These are phyloP conservation scores for Ceratobasidium sp. DNA, from an alignment of 1,284 basidiomycete species.

Conservation along the genomic window DNA sequence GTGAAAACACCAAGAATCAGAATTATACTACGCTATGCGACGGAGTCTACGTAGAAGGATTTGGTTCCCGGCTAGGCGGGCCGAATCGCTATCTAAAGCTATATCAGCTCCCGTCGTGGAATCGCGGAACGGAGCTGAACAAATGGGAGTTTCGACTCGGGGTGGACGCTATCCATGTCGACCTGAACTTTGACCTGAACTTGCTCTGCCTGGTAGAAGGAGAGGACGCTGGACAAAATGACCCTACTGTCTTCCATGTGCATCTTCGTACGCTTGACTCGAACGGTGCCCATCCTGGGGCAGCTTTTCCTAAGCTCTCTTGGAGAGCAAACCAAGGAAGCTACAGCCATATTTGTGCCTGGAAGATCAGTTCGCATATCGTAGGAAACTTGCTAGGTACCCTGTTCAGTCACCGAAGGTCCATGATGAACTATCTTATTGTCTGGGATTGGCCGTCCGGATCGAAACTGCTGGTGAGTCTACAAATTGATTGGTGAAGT, in stretches of 20 bases:
- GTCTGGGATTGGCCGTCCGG: constrained; percentile 33
- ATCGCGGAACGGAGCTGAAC: constrained; percentile 14
- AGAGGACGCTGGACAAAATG: background rate
- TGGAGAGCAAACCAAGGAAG: background rate
- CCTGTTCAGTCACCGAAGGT: background rate
- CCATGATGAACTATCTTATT: background rate
- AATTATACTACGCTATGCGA: background rate
- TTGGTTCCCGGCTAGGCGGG: background rate
- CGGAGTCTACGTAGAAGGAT: constrained; percentile 14
- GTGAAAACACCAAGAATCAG: background rate
- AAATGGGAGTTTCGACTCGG: constrained; percentile 13
- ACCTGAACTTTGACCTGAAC: constrained; percentile 7
- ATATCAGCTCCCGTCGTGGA: constrained; percentile 23
- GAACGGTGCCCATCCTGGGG: constrained; percentile 11
- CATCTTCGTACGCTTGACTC: constrained; percentile 24
- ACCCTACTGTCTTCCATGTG: background rate
- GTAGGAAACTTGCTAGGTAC: constrained; percentile 6
- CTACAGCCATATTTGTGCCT: background rate
- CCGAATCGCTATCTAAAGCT: background rate
- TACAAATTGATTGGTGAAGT: background rate
- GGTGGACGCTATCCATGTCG: constrained; percentile 3
- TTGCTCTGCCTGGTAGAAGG: constrained; percentile 1
- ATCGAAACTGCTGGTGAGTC: background rate
- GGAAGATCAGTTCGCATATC: constrained; percentile 1
- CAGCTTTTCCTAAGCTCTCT: background rate